Evolutionary conservation across 106 monocot species (phyloP).

Genomic region (Phalaenopsis equestris): DNA sequence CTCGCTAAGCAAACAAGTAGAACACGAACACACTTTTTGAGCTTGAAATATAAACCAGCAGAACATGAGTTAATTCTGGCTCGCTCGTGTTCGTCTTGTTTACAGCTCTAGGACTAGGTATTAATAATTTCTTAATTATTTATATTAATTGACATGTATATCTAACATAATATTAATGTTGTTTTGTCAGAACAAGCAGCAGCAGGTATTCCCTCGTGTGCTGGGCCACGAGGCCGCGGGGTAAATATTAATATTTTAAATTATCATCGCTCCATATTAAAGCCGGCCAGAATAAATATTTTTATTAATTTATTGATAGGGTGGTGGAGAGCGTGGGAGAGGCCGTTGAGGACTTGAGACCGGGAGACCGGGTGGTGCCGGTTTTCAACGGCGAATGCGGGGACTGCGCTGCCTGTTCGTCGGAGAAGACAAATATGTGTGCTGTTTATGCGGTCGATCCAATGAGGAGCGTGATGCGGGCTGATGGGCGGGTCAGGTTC

Average conservation of each 20-base stretch:
- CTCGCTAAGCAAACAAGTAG: too few species aligned
- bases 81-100: too few species aligned
- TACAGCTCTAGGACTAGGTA: too few species aligned
- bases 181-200: constrained; percentile 32
- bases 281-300: too few species aligned
- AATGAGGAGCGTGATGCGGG: constrained; percentile 32
- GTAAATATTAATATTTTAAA: constrained; percentile 17
- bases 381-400: constrained; percentile 78
- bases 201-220: constrained; percentile 56
- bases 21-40: too few species aligned
- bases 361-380: constrained; percentile 68
- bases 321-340: constrained; percentile 83
- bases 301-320: constrained; percentile 12
- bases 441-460: constrained; percentile 37
- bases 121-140: too few species aligned
- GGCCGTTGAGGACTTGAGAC: constrained; percentile 47
- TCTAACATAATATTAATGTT: too few species aligned
- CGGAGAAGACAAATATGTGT: constrained; percentile 52
- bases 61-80: too few species aligned
- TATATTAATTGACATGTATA: too few species aligned
- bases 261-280: neutral
- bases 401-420: constrained; percentile 36
- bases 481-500: constrained; percentile 53
- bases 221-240: constrained; percentile 81
- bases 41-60: too few species aligned